phyloP scores from a whole-genome alignment of 2,329 filamentous ascomycete species.

The Myriosclerotinia scirpicola region DNA sequence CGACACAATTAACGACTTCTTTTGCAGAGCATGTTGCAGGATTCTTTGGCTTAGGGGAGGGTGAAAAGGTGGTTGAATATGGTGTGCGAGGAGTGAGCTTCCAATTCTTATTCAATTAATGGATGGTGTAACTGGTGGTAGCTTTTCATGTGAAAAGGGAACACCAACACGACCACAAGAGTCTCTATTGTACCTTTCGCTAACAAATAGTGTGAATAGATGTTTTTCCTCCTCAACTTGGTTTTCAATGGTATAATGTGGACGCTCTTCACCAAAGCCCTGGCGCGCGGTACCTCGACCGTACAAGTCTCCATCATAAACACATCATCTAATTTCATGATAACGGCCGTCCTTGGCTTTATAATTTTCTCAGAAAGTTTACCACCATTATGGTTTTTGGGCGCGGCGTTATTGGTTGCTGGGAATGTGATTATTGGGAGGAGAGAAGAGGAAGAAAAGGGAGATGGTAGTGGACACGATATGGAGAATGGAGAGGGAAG shows the following conservation, averaged over 20 bases:
- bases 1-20: conserved; percentile 54
- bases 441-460: conserved; percentile 55
- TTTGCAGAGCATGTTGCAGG: conserved; percentile 50
- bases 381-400: conserved; percentile 74
- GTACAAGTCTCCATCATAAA: conserved; percentile 81
- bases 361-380: conserved; percentile 70
- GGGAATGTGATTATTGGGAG: conserved; percentile 77
- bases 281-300: conserved; percentile 72
- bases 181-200: not conserved
- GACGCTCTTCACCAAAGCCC: conserved; percentile 76
- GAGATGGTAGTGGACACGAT: conserved; percentile 23
- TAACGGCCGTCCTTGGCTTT: conserved; percentile 70
- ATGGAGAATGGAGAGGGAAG: conserved; percentile 26
- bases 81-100: conserved; percentile 51
- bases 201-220: not conserved
- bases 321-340: conserved; percentile 77
- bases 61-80: conserved; percentile 50
- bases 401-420: conserved; percentile 68
- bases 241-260: conserved; percentile 59
- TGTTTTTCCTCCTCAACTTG: conserved; percentile 28
- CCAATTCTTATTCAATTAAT: not conserved
- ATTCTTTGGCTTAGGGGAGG: conserved; percentile 46
- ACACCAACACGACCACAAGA: not conserved
- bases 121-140: not conserved
- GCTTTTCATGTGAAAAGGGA: not conserved